Evolutionary conservation across 2,329 filamentous ascomycete species (phyloP), one percentile per base, ranked within the genome.

Genomic region (Aschersonia sp.): DNA sequence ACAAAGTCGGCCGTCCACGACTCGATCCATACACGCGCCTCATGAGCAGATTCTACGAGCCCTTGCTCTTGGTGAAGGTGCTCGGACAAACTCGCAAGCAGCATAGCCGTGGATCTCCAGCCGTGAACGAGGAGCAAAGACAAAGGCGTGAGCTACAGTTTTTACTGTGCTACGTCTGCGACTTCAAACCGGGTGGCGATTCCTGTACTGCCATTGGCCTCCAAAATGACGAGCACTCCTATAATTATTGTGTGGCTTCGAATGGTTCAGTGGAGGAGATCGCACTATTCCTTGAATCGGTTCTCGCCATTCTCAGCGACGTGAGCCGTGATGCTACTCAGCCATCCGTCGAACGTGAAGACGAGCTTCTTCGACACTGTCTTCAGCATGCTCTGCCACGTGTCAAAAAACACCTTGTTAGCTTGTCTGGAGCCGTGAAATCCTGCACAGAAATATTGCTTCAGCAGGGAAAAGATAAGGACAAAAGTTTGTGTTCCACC

Each of bases 201-300:
- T 64, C 64, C 0, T 67, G 65, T n/a, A 66, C 71, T 0, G 63
- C 72, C 0, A 63, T 74, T 30, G 69, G 61, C 0, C 52, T 72
- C 1, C 62, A 74, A 49, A 55, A 64, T 0, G 49, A 42, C 0
- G 39, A 53, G 1, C 48, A 61, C 0, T 51, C 53, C n/a, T 62
- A 61, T 45, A 56, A 61, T 2, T 70, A 71, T 40, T 73, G 69
- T 65, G 45, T 73, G 6, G 64, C 71, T 4, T 63, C 62, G 1
- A 74, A 74, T 48, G n/a, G 32, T 31, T 7, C n/a, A n/a, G n/a
- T 37, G 10, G 22, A 11, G 29, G 41, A 46, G 7, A 46, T 46
- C 31, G 45, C 45, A 41, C 30, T 12, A n/a, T 46, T 46, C 22
- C 22, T 46, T 11, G 35, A 46, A 41, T 11, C 6, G 30, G 41